Conservation (phyloP, 2,329 filamentous ascomycete species). For the Ilyonectria destructans region DNA sequence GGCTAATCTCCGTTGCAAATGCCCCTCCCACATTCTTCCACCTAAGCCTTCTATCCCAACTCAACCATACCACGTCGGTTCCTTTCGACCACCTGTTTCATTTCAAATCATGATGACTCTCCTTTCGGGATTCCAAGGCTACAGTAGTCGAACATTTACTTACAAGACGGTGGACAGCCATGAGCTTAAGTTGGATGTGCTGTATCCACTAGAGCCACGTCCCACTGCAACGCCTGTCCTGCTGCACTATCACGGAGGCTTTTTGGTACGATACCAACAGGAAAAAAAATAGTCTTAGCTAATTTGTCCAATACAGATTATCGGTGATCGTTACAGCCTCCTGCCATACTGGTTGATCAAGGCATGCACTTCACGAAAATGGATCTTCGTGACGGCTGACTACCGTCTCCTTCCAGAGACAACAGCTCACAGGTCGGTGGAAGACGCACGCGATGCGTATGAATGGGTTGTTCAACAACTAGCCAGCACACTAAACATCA, state of each 20-base stretch:
- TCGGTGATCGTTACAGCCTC: constrained; percentile 44
- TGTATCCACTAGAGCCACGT: neutral
- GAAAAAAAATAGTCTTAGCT: neutral
- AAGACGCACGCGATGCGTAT: constrained; percentile 41
- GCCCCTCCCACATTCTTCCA: neutral
- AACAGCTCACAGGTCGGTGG: constrained; percentile 36
- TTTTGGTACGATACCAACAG: constrained; percentile 23
- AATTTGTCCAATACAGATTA: constrained; percentile 26
- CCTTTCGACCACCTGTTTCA: neutral
- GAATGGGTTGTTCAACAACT: constrained; percentile 37
- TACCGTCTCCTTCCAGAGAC: constrained; percentile 44
- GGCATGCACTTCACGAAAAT: constrained; percentile 36
- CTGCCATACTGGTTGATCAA: constrained; percentile 42
- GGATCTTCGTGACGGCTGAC: constrained; percentile 45
- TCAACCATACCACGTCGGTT: neutral
- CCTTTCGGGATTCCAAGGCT: neutral
- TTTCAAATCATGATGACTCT: neutral
- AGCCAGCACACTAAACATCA: constrained; percentile 7
- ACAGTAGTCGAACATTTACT: neutral
- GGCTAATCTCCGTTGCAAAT: neutral
- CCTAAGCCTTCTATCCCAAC: neutral
- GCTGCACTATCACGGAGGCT: constrained; percentile 44
- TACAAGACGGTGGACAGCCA: neutral
- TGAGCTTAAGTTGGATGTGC: neutral
- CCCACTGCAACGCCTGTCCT: constrained; percentile 27